Conservation (phyloP, 257 asterid genomes). For the Solanum rostratum region DNA sequence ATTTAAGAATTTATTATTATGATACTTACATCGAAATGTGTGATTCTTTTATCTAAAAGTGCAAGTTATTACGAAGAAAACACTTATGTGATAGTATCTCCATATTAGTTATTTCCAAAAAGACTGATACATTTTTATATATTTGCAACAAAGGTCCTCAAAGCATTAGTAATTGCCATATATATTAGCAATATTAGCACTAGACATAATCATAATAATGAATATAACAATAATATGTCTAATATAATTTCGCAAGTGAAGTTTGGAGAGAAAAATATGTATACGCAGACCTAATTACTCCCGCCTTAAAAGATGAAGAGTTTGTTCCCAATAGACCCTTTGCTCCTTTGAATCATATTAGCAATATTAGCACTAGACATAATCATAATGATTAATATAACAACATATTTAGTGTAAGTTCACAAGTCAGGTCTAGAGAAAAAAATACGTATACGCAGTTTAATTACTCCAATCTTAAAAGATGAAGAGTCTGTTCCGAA, state of each 20-base stretch:
- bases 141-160: neutral
- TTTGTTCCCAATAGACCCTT: neutral
- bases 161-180: neutral
- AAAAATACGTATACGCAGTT: neutral
- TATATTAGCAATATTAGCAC: neutral
- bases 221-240: neutral
- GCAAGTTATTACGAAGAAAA: neutral
- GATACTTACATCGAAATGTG: neutral
- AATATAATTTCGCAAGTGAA: neutral
- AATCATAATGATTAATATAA: neutral
- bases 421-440: neutral
- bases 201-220: neutral
- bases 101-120: too few species aligned
- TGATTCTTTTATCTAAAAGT: neutral
- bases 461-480: neutral
- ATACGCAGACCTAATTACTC: neutral
- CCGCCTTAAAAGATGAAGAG: neutral
- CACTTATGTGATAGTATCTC: neutral
- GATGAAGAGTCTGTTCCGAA: neutral
- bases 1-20: neutral
- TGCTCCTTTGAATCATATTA: neutral
- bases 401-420: neutral
- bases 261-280: neutral
- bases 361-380: neutral
- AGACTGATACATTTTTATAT: neutral